Percentiles rank a stretch among this genome's conserved stretches.
These are phyloP conservation scores for Ensete ventricosum DNA, from an alignment of 176 grass and related monocot species.

Conservation along the genomic window DNA sequence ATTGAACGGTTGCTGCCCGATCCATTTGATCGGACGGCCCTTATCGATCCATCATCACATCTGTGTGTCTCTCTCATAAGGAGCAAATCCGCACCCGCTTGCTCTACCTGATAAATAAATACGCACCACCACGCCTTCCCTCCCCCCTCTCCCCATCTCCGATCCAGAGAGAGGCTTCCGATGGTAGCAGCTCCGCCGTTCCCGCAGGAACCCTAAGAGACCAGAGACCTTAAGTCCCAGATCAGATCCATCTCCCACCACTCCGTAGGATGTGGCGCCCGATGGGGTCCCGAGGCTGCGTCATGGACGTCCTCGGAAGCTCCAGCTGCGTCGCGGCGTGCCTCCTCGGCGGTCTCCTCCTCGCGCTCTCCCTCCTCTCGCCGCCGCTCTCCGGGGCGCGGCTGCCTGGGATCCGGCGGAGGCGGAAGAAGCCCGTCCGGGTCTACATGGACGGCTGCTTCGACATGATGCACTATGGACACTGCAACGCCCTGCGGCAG, in stretches of 20 bases:
- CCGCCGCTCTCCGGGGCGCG: constrained; percentile 23
- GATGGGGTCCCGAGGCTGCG: constrained; percentile 30
- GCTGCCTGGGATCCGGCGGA: constrained; percentile 16
- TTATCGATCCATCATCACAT: neutral
- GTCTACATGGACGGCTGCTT: constrained; percentile 98
- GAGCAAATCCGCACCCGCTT: neutral
- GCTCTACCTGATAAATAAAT: too few relatives aligned
- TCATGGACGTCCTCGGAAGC: constrained; percentile 8
- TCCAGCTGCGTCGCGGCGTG: constrained; percentile 38
- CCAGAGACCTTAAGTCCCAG: constrained; percentile 19
- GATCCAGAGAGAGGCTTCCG: neutral
- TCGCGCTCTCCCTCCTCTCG: constrained; percentile 39
- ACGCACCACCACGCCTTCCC: neutral
- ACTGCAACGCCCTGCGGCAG: constrained; percentile 84
- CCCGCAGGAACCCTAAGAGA: neutral
- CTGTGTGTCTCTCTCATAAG: neutral
- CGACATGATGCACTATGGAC: constrained; percentile 99
- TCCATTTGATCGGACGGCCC: neutral
- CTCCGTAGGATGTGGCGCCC: neutral
- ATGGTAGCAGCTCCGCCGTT: constrained; percentile 26
- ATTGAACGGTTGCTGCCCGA: neutral
- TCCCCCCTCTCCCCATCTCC: neutral
- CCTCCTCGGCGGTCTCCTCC: constrained; percentile 57
- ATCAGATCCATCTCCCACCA: neutral
- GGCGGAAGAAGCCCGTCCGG: constrained; percentile 42